These are phyloP conservation scores for Podaxis rugospora DNA, from an alignment of 768 basidiomycete species.

Conservation along the genomic window DNA sequence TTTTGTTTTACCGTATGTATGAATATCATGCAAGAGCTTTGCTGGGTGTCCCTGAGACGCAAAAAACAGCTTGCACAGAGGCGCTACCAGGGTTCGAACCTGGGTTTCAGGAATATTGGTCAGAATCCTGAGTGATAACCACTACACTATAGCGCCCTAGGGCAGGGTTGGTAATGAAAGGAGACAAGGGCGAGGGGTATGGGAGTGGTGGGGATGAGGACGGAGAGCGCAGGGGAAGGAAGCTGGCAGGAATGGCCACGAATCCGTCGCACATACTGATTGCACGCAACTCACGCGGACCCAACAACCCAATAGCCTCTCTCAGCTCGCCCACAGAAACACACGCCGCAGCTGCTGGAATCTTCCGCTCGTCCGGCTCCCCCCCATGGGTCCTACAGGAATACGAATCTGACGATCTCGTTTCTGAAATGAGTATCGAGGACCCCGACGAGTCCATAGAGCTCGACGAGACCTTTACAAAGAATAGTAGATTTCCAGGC, in stretches of 20 bases:
- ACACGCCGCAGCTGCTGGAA: constrained; percentile 80
- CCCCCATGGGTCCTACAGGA: constrained; percentile 81
- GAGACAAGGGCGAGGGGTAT: not conserved
- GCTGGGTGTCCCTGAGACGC: not conserved
- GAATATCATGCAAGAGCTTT: no score
- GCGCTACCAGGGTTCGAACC: constrained; percentile 44
- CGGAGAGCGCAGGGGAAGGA: not conserved
- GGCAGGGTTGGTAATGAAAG: no score
- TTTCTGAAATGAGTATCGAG: constrained; percentile 64
- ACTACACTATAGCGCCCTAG: constrained; percentile 31
- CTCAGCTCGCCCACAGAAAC: constrained; percentile 86
- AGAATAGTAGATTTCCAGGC: constrained; percentile 65
- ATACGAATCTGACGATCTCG: constrained; percentile 63
- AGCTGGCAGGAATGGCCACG: constrained; percentile 43
- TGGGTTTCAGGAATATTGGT: constrained; percentile 35
- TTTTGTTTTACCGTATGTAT: no score
- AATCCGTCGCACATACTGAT: constrained; percentile 89
- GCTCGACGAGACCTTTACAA: constrained; percentile 75
- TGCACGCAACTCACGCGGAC: constrained; percentile 77
- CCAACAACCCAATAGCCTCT: constrained; percentile 71
- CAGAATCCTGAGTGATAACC: constrained; percentile 41
- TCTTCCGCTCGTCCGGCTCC: constrained; percentile 77
- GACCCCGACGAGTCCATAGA: constrained; percentile 71
- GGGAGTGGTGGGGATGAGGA: not conserved
- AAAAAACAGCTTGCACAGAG: constrained; percentile 14